Base-by-base conservation (phyloP, 2,329 filamentous ascomycete species). In the Botrytis aclada region DNA sequence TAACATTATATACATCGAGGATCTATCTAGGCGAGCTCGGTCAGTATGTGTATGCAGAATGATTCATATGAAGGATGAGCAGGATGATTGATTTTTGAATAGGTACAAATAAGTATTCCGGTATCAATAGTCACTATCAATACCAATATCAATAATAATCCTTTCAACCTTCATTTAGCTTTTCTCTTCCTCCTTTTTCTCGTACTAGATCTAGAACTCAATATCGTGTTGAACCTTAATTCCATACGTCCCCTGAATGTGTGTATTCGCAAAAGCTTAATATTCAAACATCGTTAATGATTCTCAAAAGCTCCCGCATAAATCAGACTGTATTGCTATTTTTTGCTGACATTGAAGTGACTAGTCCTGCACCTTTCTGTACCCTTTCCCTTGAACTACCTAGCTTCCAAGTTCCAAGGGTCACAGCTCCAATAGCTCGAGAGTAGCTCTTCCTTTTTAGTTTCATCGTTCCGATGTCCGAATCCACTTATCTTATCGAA, bases 401-500 rank as follows among this genome's bases (percentile, higher is more conserved):
- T 62, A 29, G 34, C 60, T 39, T n/a, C 47, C 47, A 54, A 54
- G 12, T 16, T 54, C 60, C 37, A 41, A 41, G 25, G 58, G 25
- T 20, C 37, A n/a, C 34, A 62, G 60, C 60, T 39, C 37, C 14
- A 63, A 41, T 63, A 63, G 37, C 51, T 29, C 3, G 51, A 29
- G 51, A 56, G n/a, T 56, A 39, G 25, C 22, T 62, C 37, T 62
- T 62, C 37, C 37, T 63, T 43, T 63, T 63, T n/a, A 18, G 61
- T n/a, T n/a, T n/a, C 47, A 54, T n/a, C 47, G 47, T 54, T n/a
- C 32, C 37, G 61, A 41, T 22, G 61, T 29, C 61, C 61, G 39
- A 43, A 20, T 63, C 61, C 61, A 29, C 61, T 43, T 63, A 41
- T 63, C 61, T 63, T 63, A 43, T 43, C 61, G 29, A 63, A 63